Conservation (phyloP, 2,329 filamentous ascomycete species). For the Raffaelea arxii region DNA sequence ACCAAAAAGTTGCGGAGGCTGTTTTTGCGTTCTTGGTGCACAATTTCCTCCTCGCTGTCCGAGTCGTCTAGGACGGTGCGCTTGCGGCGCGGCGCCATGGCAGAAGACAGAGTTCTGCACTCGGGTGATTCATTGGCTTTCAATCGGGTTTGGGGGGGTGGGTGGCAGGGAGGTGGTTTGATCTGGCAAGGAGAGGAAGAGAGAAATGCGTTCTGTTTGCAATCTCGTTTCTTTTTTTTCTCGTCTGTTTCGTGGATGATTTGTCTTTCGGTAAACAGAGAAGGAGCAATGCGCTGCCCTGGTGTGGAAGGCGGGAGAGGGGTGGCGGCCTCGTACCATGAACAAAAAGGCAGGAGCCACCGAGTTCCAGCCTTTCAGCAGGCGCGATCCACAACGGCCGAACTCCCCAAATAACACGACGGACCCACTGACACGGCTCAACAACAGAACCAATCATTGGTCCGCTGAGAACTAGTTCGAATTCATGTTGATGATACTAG, state of each 20-base stretch:
- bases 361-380: neutral
- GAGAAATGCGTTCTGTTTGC: neutral
- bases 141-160: neutral
- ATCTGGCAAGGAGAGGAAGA: neutral
- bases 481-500: no score
- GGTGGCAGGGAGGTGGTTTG: neutral
- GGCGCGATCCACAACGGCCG: constrained; percentile 6
- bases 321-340: neutral
- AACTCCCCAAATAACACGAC: neutral
- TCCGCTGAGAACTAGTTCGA: no score
- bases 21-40: constrained; percentile 24
- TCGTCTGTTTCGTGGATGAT: neutral
- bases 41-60: constrained; percentile 37
- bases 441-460: no score
- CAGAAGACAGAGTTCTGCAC: constrained; percentile 4
- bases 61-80: constrained; percentile 44
- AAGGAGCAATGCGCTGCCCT: neutral
- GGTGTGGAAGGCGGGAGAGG: neutral
- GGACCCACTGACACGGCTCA: constrained; percentile 2
- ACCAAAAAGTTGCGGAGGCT: constrained; percentile 44
- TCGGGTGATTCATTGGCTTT: constrained; percentile 1
- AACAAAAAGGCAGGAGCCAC: neutral
- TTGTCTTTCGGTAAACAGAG: neutral
- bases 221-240: neutral
- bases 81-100: constrained; percentile 50